Conservation (phyloP, 805 yeast genomes). For the Candida sanyiensis region DNA sequence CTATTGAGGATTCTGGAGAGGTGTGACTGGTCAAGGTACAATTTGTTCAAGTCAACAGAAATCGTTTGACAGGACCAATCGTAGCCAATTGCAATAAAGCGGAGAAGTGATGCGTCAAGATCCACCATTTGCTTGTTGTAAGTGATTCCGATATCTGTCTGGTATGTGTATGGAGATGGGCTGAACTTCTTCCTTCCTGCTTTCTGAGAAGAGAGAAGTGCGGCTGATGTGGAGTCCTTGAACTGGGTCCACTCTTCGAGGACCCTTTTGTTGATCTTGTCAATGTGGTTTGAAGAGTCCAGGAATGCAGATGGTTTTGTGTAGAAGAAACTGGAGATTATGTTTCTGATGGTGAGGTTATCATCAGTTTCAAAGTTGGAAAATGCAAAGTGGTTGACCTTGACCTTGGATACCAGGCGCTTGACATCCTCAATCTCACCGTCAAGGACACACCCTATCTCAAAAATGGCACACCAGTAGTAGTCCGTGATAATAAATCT, state of each 20-base stretch:
- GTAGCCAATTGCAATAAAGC: conserved; percentile 21
- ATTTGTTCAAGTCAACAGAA: conserved; percentile 16
- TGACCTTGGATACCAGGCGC: conserved; percentile 21
- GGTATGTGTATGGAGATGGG: conserved; percentile 15
- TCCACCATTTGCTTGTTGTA: conserved; percentile 20
- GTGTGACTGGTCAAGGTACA: conserved; percentile 16
- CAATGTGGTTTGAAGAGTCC: conserved; percentile 5
- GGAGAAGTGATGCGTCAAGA: conserved; percentile 12
- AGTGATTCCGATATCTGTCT: conserved; percentile 16
- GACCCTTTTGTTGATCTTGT: conserved; percentile 14
- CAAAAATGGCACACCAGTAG: conserved; percentile 25
- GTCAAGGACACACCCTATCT: conserved; percentile 22
- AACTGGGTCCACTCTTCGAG: conserved; percentile 22
- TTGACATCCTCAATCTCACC: conserved; percentile 23
- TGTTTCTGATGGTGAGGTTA: conserved; percentile 20
- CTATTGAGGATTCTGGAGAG: background rate
- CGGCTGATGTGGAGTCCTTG: conserved; percentile 1
- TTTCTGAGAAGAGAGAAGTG: background rate
- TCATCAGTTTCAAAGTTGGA: conserved; percentile 19
- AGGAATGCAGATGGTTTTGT: conserved; percentile 10
- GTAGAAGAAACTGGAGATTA: conserved; percentile 21
- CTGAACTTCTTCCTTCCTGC: conserved; percentile 10
- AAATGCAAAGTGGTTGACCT: conserved; percentile 21
- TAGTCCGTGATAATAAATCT: conserved; percentile 25
- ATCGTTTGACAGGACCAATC: conserved; percentile 27